Base-by-base conservation (phyloP, 179 eudicot species). In the Silene coronaria region DNA sequence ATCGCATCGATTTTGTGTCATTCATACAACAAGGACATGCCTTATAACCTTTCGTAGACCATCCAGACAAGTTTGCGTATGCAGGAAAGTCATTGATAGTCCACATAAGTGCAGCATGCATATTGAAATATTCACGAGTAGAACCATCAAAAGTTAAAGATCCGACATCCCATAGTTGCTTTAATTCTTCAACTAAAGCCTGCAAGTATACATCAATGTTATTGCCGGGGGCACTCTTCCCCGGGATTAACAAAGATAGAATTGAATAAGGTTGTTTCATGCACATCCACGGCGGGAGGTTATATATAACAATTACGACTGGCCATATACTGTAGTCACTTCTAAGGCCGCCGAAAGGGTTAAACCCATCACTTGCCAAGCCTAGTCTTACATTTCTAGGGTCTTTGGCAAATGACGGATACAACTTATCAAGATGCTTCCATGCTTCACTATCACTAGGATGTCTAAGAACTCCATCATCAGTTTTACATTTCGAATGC, bases 51-150 rank as follows among this genome's bases (percentile, higher is more conserved):
- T 71, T 32, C 0, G 57, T 73, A 26, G 57, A 30, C 32, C 58
- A 73, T 5, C 68, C 58, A 30, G 34, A 30, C 61, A 73, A 36
- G 5, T 48, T 73, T 13, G 13, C 14, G 16, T 73, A 73, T 0
- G 68, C 58, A 11, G 34, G 68, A 60, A 73, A 73, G 61, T 73
- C 67, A 61, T 61, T 61, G 6, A 73, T 66, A 24, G 42, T 66
- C 38, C 38, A 28, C 38, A 66, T 17, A 2, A 66, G 21, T 27
- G 38, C 70, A 32, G n/a, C 38, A 6, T 17, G 21, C 70, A 66
- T 12, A 14, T 17, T 27, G 8, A 14, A 12, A 66, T 66, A 3
- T 1, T 6, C 58, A 51, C 21, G 1, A 13, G 58, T 51, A 3
- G 58, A 51, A 51, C 14, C 58, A 51, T 51, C 58, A 51, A 51